These are phyloP conservation scores for Isochrysis galbana DNA, from an alignment of 78 protist genomes.

Conservation along the genomic window DNA sequence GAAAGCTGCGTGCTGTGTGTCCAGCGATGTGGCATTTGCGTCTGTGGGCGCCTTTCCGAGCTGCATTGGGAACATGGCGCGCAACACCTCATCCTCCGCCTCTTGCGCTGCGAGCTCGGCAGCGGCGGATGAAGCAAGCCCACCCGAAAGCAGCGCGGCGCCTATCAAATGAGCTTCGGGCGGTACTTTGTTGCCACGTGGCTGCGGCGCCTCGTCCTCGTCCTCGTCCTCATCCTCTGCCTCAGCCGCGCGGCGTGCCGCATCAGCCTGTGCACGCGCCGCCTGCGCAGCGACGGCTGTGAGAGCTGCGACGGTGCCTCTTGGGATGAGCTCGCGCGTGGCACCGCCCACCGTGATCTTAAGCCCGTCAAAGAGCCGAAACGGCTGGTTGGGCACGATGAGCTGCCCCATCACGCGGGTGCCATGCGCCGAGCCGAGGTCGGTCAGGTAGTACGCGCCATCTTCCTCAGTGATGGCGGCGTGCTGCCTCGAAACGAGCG, in stretches of 20 bases:
- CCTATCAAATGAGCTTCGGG: not conserved
- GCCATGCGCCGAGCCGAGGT: constrained; percentile 15
- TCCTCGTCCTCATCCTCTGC: not conserved
- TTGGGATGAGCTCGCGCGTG: not conserved
- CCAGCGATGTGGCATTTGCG: not conserved
- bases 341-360: not conserved
- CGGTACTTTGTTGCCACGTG: not conserved
- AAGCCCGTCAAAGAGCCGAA: constrained; percentile 19
- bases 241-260: not conserved
- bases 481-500: not conserved
- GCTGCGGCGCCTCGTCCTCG: not conserved
- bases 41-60: not conserved
- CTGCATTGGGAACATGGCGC: not conserved
- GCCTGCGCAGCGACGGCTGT: not conserved
- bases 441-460: not conserved
- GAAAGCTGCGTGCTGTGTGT: not conserved
- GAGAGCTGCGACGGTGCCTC: not conserved
- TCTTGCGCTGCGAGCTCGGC: not conserved
- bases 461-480: not conserved
- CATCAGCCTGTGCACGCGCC: not conserved
- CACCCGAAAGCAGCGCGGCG: not conserved
- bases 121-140: not conserved
- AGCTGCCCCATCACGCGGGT: not conserved
- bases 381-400: not conserved
- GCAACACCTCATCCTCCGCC: constrained; percentile 11